Conservation (phyloP, 2,329 filamentous ascomycete species). For the Aspergillus pseudoglaucus region DNA sequence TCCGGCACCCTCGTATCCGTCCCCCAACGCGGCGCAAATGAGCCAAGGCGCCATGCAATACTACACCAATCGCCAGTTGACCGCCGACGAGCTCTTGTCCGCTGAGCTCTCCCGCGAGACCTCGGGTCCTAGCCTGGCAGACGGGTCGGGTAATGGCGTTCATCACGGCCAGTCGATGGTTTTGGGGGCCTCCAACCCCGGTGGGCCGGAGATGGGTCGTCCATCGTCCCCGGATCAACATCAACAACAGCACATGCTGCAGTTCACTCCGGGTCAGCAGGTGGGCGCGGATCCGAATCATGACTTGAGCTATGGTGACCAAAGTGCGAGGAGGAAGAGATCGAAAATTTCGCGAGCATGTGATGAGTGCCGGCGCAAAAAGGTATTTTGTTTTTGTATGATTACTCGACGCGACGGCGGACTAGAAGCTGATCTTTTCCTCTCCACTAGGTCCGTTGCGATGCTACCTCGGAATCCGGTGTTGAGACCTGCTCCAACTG, state of each 20-base stretch:
- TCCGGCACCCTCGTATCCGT: slow-evolving; percentile 39
- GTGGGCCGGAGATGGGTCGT: slow-evolving; percentile 31
- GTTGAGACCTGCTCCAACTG: slow-evolving; percentile 76
- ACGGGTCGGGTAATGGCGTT: slow-evolving; percentile 32
- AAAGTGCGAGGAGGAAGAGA: slow-evolving; percentile 64
- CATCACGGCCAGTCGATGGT: slow-evolving; percentile 38
- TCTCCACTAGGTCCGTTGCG: slow-evolving; percentile 63
- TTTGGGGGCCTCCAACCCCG: slow-evolving; percentile 30
- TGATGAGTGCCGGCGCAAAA: slow-evolving; percentile 82
- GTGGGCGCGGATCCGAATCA: slow-evolving; percentile 41
- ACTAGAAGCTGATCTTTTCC: slow-evolving; percentile 14
- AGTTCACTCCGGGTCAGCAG: slow-evolving; percentile 39
- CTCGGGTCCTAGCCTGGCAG: slow-evolving; percentile 38
- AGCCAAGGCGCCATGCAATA: slow-evolving; percentile 38
- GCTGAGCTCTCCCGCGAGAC: slow-evolving; percentile 44
- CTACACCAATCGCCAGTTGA: slow-evolving; percentile 39
- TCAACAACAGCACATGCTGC: slow-evolving; percentile 35
- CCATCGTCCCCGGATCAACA: slow-evolving; percentile 33
- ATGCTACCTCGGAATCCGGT: slow-evolving; percentile 67
- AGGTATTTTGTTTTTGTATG: slow-evolving; percentile 39
- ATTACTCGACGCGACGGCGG: slow-evolving; percentile 9
- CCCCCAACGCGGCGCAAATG: slow-evolving; percentile 39
- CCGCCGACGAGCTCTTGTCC: slow-evolving; percentile 42
- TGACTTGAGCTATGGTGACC: slow-evolving; percentile 50
- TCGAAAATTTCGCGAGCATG: slow-evolving; percentile 84